These are phyloP conservation scores for Apiotrichum laibachii DNA, from an alignment of 1,284 basidiomycete species.

Conservation along the genomic window DNA sequence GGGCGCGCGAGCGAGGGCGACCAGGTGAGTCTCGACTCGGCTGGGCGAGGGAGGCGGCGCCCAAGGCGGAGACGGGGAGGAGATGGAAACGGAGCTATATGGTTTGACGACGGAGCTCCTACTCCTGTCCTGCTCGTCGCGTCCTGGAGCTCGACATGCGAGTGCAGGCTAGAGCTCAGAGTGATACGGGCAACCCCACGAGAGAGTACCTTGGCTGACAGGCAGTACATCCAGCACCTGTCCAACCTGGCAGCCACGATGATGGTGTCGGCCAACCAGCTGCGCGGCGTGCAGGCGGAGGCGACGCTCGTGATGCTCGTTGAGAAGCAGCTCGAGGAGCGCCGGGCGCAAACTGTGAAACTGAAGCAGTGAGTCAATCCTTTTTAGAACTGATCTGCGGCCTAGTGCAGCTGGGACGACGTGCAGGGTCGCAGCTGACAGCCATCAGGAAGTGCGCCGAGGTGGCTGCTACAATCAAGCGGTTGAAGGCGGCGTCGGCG, in stretches of 20 bases:
- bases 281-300: constrained; percentile 43
- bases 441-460: constrained; percentile 18
- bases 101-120: too few species aligned
- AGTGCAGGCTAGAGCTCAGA: too few species aligned
- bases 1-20: constrained; percentile 44
- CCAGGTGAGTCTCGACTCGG: constrained; percentile 44
- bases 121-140: background rate
- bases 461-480: constrained; percentile 15
- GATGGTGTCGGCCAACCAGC: constrained; percentile 47
- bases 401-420: too few species aligned
- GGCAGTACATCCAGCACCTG: constrained; percentile 47
- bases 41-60: too few species aligned
- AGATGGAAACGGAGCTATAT: too few species aligned
- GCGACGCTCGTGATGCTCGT: constrained; percentile 46
- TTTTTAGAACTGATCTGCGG: background rate
- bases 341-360: constrained; percentile 33
- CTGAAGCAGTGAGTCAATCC: constrained; percentile 29
- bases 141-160: too few species aligned
- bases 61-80: too few species aligned
- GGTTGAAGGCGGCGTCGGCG: constrained; percentile 13
- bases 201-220: constrained; percentile 9
- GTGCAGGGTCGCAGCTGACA: background rate
- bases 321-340: constrained; percentile 42
- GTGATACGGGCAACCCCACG: too few species aligned
- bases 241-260: constrained; percentile 44